Evolutionary conservation across 768 basidiomycete genomes (phyloP), one percentile per base, ranked within the genome.

Genomic region (Leccinum sublutescens): DNA sequence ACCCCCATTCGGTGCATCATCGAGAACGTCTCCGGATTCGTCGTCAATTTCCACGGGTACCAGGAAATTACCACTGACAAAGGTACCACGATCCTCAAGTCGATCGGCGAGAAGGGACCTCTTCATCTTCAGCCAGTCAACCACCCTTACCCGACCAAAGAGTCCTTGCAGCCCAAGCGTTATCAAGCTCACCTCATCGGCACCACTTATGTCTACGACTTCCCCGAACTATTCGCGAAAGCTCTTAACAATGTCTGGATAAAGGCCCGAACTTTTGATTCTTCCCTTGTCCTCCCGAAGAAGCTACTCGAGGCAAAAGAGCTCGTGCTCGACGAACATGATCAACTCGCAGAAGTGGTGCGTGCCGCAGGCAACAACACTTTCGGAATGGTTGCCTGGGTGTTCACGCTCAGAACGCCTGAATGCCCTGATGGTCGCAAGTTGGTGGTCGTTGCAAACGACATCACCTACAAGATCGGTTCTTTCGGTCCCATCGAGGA

Each of bases 111-210:
- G 52, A 97, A 97, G 74, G 97, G 97, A 4, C 93, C 96, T 52
- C 82, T 97, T 54, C 96, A 99, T 76, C 82, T 98, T 27, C 95
- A 95, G 76, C 95, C 94, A 11, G 96, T 96, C 63, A 89, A 92
- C 74, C 86, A 90, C 64, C 81, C 93, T 0, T 98, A 98, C 76
- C 87, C 96, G 14, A 98, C 96, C 58, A 99, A 97, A 77, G 96
- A 98, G 74, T 98, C 95, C 17, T 79, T 99, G 50, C 97, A 99
- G 72, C 97, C 97, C 45, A 95, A 97, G 75, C 94, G 97, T 63
- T 98, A 98, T 79, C 96, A 98, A 72, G 97, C 97, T 23, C 97
- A 99, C 75, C 85, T 98, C 59, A 88, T 97, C 65, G 97, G 97
- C 55, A 99, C 97, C 31, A 99, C 97, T 53, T 99, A 98, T 73